A percentile compares a stretch with the other conserved stretches of the same genome.
Evolutionary conservation across 169 alveolate species (phyloP).

Genomic region (Eimeria necatrix): DNA sequence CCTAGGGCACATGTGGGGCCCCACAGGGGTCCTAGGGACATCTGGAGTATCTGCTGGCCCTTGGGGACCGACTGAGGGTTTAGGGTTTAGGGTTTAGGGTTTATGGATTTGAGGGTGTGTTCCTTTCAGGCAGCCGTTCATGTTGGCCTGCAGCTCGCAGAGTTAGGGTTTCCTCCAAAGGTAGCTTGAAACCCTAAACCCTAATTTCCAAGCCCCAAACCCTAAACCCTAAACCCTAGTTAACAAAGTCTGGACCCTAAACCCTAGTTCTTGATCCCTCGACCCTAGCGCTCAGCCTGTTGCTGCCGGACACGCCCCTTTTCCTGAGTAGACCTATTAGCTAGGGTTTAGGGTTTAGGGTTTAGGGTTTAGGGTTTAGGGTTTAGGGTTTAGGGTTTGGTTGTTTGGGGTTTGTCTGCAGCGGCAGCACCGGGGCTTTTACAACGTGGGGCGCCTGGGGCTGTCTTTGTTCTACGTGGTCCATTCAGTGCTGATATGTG

Average conservation of each 20-base stretch:
- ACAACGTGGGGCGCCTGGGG: conserved; percentile 4
- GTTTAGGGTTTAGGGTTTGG: conserved; percentile 18
- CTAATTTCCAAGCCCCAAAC: neutral
- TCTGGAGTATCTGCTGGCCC: neutral
- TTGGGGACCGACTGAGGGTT: too few species aligned
- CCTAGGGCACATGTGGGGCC: too few species aligned
- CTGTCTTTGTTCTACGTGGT: conserved; percentile 3
- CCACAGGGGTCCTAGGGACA: neutral
- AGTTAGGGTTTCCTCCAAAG: conserved; percentile 25
- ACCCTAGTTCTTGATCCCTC: neutral
- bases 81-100: neutral
- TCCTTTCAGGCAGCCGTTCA: conserved; percentile 20
- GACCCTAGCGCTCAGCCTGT: too few species aligned
- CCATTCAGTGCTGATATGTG: neutral
- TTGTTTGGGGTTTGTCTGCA: neutral
- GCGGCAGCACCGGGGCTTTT: conserved; percentile 43
- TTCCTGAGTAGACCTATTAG: neutral
- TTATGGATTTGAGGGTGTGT: neutral
- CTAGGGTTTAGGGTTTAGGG: conserved; percentile 68
- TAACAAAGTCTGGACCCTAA: neutral
- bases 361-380: neutral
- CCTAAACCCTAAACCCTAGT: neutral
- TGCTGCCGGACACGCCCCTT: too few species aligned
- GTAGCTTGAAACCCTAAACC: neutral
- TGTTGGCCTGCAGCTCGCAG: conserved; percentile 43